These are phyloP conservation scores for Hevea brasiliensis DNA, from an alignment of 345 rosid genomes.

Conservation along the genomic window DNA sequence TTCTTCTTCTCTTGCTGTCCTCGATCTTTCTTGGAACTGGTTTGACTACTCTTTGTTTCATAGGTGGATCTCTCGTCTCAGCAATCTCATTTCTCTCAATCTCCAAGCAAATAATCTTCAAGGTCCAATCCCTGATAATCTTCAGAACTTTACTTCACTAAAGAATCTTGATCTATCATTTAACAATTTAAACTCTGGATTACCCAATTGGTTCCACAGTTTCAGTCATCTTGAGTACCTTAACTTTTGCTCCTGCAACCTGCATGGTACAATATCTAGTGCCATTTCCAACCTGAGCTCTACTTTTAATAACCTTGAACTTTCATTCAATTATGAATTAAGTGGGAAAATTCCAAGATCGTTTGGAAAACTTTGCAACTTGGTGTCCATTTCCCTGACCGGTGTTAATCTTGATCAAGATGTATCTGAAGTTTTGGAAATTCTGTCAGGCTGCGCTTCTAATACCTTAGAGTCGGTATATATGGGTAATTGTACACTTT, in stretches of 20 bases:
- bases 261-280: neutral
- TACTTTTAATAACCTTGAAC: constrained; percentile 37
- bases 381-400: constrained; percentile 44
- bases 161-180: neutral
- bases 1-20: constrained; percentile 46
- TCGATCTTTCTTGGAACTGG: constrained; percentile 21
- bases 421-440: constrained; percentile 36
- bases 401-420: constrained; percentile 36
- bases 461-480: constrained; percentile 32
- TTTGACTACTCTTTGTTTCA: neutral
- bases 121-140: neutral
- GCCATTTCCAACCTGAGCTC: constrained; percentile 1
- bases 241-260: neutral
- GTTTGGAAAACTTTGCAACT: constrained; percentile 32
- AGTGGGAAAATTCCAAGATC: neutral
- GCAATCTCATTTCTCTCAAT: too few species aligned
- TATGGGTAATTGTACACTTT: neutral
- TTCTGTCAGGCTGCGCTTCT: constrained; percentile 25
- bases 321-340: constrained; percentile 18
- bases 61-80: neutral
- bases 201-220: neutral
- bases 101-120: neutral
- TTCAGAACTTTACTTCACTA: neutral
- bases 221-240: neutral
- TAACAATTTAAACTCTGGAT: neutral